Conservation (phyloP, 768 basidiomycete genomes). For the Boletus tylopilopsis region DNA sequence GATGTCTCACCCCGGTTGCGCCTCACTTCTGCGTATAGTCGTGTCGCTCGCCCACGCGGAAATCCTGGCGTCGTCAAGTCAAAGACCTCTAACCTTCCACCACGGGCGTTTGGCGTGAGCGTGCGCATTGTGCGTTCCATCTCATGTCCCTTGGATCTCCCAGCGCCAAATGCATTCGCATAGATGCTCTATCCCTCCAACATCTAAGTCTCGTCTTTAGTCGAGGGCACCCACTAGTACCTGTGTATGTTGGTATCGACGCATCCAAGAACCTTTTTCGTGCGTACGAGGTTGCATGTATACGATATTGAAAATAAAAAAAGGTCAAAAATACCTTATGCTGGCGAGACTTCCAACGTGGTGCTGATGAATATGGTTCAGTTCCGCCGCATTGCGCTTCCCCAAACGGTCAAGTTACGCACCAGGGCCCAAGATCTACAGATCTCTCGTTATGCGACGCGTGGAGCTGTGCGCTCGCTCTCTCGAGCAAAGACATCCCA, state of each 20-base stretch:
- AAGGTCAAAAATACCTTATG: constrained; percentile 9
- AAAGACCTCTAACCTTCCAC: constrained; percentile 92
- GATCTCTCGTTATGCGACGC: too few relatives aligned
- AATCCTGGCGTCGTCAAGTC: constrained; percentile 94
- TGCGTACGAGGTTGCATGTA: constrained; percentile 23
- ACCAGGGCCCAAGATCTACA: too few relatives aligned
- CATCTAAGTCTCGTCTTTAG: constrained; percentile 63
- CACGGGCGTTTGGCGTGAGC: constrained; percentile 88
- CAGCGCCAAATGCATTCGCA: neutral
- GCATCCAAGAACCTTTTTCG: constrained; percentile 1
- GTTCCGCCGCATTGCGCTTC: too few relatives aligned
- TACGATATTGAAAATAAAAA: constrained; percentile 7
- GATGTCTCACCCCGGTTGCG: constrained; percentile 7
- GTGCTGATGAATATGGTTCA: too few relatives aligned
- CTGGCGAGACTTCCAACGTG: too few relatives aligned
- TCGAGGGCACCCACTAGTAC: constrained; percentile 12
- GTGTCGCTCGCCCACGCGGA: constrained; percentile 91
- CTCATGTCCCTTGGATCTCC: neutral
- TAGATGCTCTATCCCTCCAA: too few relatives aligned
- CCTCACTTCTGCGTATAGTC: constrained; percentile 41
- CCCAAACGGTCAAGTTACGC: too few relatives aligned
- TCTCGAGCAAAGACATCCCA: too few relatives aligned
- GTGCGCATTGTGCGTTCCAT: constrained; percentile 73
- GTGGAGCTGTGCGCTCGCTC: too few relatives aligned
- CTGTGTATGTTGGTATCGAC: constrained; percentile 20